Evolutionary conservation across 441 rosid genomes (phyloP).

Genomic region (Aquilaria agallochum): DNA sequence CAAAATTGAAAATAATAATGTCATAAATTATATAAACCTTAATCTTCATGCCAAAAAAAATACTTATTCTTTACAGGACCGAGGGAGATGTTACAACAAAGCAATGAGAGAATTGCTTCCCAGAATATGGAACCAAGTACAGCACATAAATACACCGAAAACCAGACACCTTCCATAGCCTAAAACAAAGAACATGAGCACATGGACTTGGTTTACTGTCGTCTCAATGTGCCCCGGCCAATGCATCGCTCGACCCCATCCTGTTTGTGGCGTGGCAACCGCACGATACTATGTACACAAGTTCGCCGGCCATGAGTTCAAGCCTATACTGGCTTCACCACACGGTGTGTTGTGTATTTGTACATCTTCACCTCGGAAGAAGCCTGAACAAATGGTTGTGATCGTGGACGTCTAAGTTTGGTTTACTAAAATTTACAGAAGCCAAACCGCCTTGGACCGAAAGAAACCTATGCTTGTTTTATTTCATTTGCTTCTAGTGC

Average conservation of each 20-base stretch:
- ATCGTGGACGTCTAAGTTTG: constrained; percentile 17
- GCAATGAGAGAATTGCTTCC: constrained; percentile 30
- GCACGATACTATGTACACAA: constrained; percentile 17
- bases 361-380: constrained; percentile 73
- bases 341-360: constrained; percentile 59
- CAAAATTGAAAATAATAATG: too few species aligned
- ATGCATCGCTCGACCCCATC: constrained; percentile 4
- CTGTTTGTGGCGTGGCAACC: constrained; percentile 5
- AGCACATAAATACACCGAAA: constrained; percentile 21
- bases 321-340: constrained; percentile 23
- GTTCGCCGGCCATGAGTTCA: constrained; percentile 26
- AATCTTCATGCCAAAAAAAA: too few species aligned
- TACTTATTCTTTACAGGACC: too few species aligned
- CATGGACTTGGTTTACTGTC: constrained; percentile 46
- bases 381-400: constrained; percentile 30
- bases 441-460: constrained; percentile 11
- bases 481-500: constrained; percentile 6
- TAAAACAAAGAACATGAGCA: constrained; percentile 26
- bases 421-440: constrained; percentile 23
- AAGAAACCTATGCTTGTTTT: constrained; percentile 17
- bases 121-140: constrained; percentile 14
- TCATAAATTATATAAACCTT: too few species aligned
- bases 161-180: constrained; percentile 38
- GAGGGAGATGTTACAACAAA: constrained; percentile 8
- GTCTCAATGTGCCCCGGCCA: constrained; percentile 54